These are phyloP conservation scores for Epichloe bromicola DNA, from an alignment of 2,329 filamentous ascomycete species.

Conservation along the genomic window DNA sequence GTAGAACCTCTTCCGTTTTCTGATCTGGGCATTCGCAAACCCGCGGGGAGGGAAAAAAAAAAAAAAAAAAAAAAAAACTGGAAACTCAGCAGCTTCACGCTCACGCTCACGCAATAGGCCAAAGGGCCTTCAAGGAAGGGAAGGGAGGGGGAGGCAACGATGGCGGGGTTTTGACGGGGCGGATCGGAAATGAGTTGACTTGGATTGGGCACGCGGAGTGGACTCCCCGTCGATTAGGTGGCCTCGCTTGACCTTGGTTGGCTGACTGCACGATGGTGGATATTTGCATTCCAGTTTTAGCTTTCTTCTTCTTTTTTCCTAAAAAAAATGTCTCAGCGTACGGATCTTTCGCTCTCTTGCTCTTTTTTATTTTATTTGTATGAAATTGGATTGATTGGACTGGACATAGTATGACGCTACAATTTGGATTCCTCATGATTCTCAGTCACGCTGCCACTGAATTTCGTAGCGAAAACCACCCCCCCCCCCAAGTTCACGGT, in stretches of 20 bases:
- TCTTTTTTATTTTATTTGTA: neutral
- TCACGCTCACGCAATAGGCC: no score
- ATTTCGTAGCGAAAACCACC: neutral
- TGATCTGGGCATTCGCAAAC: neutral
- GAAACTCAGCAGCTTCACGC: no score
- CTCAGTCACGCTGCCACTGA: neutral
- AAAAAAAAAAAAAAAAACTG: no score
- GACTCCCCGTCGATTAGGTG: no score
- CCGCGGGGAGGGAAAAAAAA: neutral
- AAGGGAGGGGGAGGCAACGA: no score
- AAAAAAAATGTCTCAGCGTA: neutral
- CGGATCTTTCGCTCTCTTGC: neutral
- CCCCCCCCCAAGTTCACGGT: no score
- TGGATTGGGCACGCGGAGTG: no score
- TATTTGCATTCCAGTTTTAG: neutral
- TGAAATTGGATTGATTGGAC: neutral
- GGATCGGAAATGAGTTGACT: constrained; percentile 2
- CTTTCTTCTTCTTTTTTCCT: neutral
- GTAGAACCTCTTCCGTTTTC: neutral
- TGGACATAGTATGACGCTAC: neutral
- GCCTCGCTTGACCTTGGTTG: neutral
- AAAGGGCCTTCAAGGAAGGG: no score
- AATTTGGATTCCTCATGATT: neutral
- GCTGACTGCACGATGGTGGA: neutral
- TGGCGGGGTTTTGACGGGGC: no score